Percentiles rank a stretch among this genome's conserved stretches.
Conservation (phyloP, 2,329 filamentous ascomycete genomes). For the Plectosphaerella plurivora region DNA sequence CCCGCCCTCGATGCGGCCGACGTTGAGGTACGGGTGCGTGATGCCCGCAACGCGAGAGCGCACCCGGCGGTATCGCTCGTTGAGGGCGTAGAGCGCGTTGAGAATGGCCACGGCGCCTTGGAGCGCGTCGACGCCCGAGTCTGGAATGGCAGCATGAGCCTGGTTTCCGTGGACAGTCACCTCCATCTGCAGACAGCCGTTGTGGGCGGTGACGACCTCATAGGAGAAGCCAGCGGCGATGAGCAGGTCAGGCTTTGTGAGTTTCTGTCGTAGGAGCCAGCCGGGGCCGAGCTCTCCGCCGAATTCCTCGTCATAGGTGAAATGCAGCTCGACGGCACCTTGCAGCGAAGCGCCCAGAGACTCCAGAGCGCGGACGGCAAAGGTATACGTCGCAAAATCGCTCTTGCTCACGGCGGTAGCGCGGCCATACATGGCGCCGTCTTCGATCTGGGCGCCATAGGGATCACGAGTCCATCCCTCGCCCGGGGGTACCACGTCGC, state of each 20-base stretch:
- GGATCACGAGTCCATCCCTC: conserved; percentile 7
- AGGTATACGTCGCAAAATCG: conserved; percentile 7
- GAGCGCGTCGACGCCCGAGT: conserved; percentile 6
- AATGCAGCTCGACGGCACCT: conserved; percentile 6
- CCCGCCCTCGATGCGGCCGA: conserved; percentile 9
- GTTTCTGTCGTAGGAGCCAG: conserved; percentile 4
- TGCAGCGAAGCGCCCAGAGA: not conserved
- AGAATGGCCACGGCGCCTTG: conserved; percentile 6
- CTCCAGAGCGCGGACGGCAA: conserved; percentile 7
- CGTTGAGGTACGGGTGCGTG: conserved; percentile 9
- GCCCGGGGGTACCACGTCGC: conserved; percentile 7
- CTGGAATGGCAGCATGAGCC: conserved; percentile 7
- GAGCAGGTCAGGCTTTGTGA: conserved; percentile 6
- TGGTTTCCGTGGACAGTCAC: conserved; percentile 5
- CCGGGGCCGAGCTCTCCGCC: conserved; percentile 9
- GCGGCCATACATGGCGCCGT: conserved; percentile 8
- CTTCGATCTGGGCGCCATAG: conserved; percentile 4
- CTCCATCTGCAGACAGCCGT: conserved; percentile 9
- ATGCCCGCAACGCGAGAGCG: conserved; percentile 5
- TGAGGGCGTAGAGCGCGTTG: conserved; percentile 7
- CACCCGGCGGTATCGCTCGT: conserved; percentile 3
- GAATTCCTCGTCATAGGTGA: conserved; percentile 10
- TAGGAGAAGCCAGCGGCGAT: conserved; percentile 10
- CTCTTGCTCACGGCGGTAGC: conserved; percentile 9
- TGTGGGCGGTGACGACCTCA: conserved; percentile 7